Evolutionary conservation across 176 grass and related monocot species (phyloP), one percentile per base, ranked within the genome.

Genomic region (Guadua angustifolia): DNA sequence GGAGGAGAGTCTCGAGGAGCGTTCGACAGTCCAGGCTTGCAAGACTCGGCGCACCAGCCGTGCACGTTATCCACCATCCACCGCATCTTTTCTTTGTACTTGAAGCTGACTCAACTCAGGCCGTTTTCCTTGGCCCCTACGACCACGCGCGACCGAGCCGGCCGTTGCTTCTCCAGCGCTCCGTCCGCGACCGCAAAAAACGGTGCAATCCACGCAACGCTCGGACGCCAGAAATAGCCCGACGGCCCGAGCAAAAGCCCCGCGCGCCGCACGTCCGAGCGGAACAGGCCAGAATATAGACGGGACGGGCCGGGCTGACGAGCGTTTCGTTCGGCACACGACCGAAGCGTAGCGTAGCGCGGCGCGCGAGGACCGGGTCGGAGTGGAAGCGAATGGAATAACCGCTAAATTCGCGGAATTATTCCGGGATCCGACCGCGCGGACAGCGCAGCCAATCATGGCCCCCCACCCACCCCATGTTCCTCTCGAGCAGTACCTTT

Each of bases 381-480:
- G 16, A 17, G 68, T 25, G 5, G 53, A n/a, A 6, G n/a, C 10
- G 68, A 13, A 5, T 0, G 42, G 76, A 80, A 81, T 68, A 66
- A 68, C 25, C 60, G 18, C 24, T 2, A 44, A 22, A 63, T 77
- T 47, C 44, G 19, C 0, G 29, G 68, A 43, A 90, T 90, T 43
- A 90, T 90, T 83, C 84, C 73, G 46, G 66, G 14, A 43, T 73
- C 74, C 12, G 24, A 64, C 65, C 17, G 26, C 68, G 7, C 16
- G 16, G 46, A 46, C 77, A 72, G 65, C 86, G 73, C 73, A 64
- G 78, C 61, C 61, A 21, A 12, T 29, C 65, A 1, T 45, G 77
- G 57, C 52, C 24, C 11, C 6, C 5, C 50, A 29, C 6, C 5
- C 50, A 29, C 50, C 4, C 38, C 80, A 56, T 57, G 67, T 72